Evolutionary conservation across 2,329 filamentous ascomycete species (phyloP).

Genomic region (Fusarium oxysporum): DNA sequence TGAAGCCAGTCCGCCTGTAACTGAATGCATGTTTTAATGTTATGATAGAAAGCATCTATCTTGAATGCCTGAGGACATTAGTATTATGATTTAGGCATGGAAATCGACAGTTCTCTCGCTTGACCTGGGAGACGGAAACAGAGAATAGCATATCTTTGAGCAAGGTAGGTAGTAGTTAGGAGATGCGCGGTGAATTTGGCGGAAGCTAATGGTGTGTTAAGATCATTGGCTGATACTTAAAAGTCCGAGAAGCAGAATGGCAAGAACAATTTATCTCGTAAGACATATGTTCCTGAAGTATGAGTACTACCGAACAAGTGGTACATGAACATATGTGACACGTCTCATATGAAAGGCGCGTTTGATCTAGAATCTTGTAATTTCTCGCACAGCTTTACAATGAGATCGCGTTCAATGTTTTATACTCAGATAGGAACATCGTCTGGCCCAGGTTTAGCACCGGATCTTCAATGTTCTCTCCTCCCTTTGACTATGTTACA

Average conservation of each 20-base stretch:
- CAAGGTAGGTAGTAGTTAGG: neutral
- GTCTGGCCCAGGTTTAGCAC: neutral
- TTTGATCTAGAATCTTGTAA: too few relatives aligned
- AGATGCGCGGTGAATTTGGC: neutral
- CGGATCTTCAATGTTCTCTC: neutral
- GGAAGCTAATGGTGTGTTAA: neutral
- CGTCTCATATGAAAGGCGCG: neutral
- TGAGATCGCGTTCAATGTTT: neutral
- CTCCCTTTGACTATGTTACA: neutral
- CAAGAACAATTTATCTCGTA: neutral
- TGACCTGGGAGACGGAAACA: neutral
- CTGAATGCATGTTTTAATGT: neutral
- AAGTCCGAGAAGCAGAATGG: neutral
- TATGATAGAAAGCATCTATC: neutral
- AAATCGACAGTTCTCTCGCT: neutral
- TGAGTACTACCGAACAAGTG: neutral
- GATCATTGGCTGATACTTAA: neutral
- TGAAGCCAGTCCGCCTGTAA: neutral
- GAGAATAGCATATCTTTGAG: neutral
- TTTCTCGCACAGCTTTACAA: neutral
- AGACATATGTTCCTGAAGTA: neutral
- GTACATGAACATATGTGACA: neutral
- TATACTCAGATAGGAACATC: neutral
- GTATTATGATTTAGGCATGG: neutral
- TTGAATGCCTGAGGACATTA: neutral